A percentile compares a stretch with the other conserved stretches of the same genome.
Conservation (phyloP, 345 rosid species). For the Linum tenue region DNA sequence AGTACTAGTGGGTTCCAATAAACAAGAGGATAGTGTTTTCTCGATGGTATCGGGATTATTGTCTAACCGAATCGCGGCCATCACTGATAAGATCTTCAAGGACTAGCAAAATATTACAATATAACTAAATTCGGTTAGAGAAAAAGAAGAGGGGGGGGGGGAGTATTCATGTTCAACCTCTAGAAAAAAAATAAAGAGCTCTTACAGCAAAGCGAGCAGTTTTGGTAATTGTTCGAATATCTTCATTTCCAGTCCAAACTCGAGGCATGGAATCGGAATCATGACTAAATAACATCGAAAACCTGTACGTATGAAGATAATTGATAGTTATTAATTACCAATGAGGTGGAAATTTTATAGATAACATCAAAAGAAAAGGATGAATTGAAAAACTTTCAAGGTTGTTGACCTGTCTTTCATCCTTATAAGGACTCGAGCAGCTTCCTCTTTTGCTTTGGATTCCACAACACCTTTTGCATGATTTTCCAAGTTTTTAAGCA, state of each 20-base stretch:
- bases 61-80: slow-evolving; percentile 77
- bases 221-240: slow-evolving; percentile 87
- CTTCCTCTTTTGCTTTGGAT: slow-evolving; percentile 82
- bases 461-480: slow-evolving; percentile 74
- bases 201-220: slow-evolving; percentile 83
- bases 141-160: not conserved
- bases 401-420: slow-evolving; percentile 82
- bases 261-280: slow-evolving; percentile 99
- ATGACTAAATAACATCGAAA: slow-evolving; percentile 76
- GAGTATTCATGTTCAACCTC: not conserved
- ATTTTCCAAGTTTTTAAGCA: slow-evolving; percentile 47
- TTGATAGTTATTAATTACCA: no score
- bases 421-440: slow-evolving; percentile 71
- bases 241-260: slow-evolving; percentile 97
- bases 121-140: slow-evolving; percentile 13
- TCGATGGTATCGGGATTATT: slow-evolving; percentile 66
- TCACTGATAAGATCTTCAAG: slow-evolving; percentile 75
- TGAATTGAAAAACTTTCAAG: slow-evolving; percentile 12
- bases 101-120: slow-evolving; percentile 39
- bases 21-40: slow-evolving; percentile 44
- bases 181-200: slow-evolving; percentile 1
- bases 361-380: slow-evolving; percentile 18
- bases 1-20: slow-evolving; percentile 40
- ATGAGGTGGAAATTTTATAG: slow-evolving; percentile 1
- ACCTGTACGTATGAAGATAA: slow-evolving; percentile 34